Evolutionary conservation across 2,329 filamentous ascomycete genomes (phyloP).

Genomic region (Aspergillus japonicus): DNA sequence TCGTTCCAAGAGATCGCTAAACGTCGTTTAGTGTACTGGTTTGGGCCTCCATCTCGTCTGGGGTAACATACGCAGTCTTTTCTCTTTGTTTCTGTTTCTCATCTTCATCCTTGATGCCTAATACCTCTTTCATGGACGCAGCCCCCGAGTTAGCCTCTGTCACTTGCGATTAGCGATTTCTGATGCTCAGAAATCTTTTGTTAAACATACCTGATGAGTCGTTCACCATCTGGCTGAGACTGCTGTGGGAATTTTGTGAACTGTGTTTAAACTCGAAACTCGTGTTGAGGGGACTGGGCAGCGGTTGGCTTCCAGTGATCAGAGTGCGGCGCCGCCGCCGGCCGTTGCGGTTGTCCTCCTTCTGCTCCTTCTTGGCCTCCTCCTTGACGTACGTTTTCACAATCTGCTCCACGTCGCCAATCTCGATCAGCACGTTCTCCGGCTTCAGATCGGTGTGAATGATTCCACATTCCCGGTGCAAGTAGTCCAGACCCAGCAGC

Average conservation of each 20-base stretch:
- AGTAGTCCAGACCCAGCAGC: constrained; percentile 88
- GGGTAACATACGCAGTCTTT: constrained; percentile 77
- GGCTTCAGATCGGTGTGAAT: constrained; percentile 98
- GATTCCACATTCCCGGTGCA: constrained; percentile 97
- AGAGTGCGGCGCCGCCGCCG: constrained; percentile 84
- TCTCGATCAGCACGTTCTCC: constrained; percentile 97
- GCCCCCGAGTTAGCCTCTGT: constrained; percentile 31
- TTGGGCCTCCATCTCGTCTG: neutral
- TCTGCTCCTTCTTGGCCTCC: constrained; percentile 62
- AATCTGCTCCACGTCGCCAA: constrained; percentile 97
- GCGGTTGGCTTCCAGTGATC: constrained; percentile 93
- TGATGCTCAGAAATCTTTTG: constrained; percentile 30
- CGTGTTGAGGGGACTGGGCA: constrained; percentile 91
- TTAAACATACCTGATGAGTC: constrained; percentile 62
- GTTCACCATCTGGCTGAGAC: constrained; percentile 79
- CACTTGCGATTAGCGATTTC: constrained; percentile 28
- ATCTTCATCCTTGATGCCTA: constrained; percentile 59
- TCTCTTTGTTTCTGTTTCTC: constrained; percentile 76
- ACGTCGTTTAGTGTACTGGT: neutral
- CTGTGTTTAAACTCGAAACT: constrained; percentile 71
- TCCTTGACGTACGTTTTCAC: constrained; percentile 94
- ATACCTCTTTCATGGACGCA: constrained; percentile 57
- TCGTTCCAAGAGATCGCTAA: constrained; percentile 80
- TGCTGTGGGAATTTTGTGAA: constrained; percentile 66
- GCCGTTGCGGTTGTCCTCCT: constrained; percentile 90